A percentile compares a stretch with the other conserved stretches of the same genome.
Evolutionary conservation across 495 filamentous ascomycete species (phyloP).

Genomic region (Hypoxylon intermedium): DNA sequence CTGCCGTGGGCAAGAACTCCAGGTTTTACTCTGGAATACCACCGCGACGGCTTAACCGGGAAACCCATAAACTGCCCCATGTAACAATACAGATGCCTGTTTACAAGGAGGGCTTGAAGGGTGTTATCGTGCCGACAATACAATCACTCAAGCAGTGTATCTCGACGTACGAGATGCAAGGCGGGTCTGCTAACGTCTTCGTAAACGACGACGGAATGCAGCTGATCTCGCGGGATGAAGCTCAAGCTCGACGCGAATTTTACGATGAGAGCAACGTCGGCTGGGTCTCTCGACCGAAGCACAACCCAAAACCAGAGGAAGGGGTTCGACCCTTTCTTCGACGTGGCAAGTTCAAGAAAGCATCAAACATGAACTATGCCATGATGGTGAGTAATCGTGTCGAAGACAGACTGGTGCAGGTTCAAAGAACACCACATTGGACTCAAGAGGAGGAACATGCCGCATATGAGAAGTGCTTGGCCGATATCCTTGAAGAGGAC

Average conservation of each 20-base stretch:
- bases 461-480: constrained; percentile 57
- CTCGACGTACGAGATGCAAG: constrained; percentile 71
- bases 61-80: constrained; percentile 60
- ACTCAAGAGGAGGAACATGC: constrained; percentile 58
- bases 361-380: constrained; percentile 77
- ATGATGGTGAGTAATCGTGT: constrained; percentile 64
- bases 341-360: constrained; percentile 75
- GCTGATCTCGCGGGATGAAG: constrained; percentile 61
- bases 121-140: constrained; percentile 69
- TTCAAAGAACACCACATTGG: constrained; percentile 55
- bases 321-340: constrained; percentile 58
- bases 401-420: constrained; percentile 60
- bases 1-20: constrained; percentile 61
- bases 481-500: constrained; percentile 63
- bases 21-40: constrained; percentile 66
- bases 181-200: constrained; percentile 74
- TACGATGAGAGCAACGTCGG: constrained; percentile 69
- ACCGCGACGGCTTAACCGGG: constrained; percentile 57
- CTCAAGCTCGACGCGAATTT: constrained; percentile 65
- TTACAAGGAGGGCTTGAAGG: constrained; percentile 72
- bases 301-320: constrained; percentile 58
- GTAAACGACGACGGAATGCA: constrained; percentile 76
- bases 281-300: constrained; percentile 66
- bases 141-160: constrained; percentile 68
- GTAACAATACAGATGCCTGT: constrained; percentile 79